These are phyloP conservation scores for Citeromyces matritensis DNA, from an alignment of 805 yeast genomes.

Conservation along the genomic window DNA sequence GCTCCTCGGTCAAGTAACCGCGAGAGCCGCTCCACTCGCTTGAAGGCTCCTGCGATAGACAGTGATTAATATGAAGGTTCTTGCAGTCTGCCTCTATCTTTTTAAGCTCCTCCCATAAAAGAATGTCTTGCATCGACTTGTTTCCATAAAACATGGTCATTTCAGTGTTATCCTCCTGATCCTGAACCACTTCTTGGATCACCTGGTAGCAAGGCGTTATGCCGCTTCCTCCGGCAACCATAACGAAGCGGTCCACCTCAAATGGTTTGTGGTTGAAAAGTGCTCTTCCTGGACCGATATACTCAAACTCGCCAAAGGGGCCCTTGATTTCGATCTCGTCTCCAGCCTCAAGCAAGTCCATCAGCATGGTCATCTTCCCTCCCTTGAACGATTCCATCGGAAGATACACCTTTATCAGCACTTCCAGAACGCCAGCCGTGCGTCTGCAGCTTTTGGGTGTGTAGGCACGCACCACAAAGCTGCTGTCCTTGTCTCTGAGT, in stretches of 20 bases:
- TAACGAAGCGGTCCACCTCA: constrained; percentile 15
- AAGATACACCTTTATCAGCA: constrained; percentile 17
- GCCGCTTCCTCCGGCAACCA: constrained; percentile 43
- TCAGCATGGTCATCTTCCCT: constrained; percentile 14
- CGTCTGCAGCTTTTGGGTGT: constrained; percentile 16
- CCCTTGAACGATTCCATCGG: constrained; percentile 14
- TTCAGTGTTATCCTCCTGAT: constrained; percentile 27
- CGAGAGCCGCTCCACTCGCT: constrained; percentile 20
- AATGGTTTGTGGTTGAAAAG: constrained; percentile 4
- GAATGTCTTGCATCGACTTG: constrained; percentile 23
- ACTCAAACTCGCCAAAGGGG: constrained; percentile 15
- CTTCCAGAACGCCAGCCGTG: constrained; percentile 12
- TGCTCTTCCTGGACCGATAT: constrained; percentile 6
- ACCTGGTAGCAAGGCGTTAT: constrained; percentile 42
- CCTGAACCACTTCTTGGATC: constrained; percentile 26
- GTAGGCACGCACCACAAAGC: constrained; percentile 16
- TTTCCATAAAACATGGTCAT: constrained; percentile 30
- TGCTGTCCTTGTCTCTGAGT: constrained; percentile 9
- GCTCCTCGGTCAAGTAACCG: constrained; percentile 24
- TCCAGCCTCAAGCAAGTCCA: constrained; percentile 11
- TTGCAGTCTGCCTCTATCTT: constrained; percentile 21
- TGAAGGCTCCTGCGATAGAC: constrained; percentile 9
- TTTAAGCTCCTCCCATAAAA: constrained; percentile 30
- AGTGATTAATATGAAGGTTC: constrained; percentile 22
- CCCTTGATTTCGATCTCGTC: constrained; percentile 13